A percentile compares a stretch with the other conserved stretches of the same genome.
phyloP scores from a whole-genome alignment of 2,329 filamentous ascomycete genomes.

The Xylariales sp. region DNA sequence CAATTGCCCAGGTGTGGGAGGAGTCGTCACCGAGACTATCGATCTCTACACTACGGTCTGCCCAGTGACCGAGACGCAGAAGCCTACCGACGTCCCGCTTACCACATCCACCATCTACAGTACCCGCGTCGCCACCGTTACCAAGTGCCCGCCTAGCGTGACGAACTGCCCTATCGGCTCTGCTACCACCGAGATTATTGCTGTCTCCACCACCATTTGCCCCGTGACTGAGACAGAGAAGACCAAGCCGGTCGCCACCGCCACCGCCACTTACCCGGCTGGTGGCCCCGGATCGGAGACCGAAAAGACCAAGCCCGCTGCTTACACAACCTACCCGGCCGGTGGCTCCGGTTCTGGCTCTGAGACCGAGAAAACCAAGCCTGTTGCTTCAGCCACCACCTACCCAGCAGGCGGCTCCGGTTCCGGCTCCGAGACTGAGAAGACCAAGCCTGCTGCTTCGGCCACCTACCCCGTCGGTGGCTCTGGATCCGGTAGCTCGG shows the following conservation, averaged over 20 bases:
- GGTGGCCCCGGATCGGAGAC: background rate
- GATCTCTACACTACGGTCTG: slow-evolving; percentile 42
- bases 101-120: too few relatives aligned
- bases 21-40: slow-evolving; percentile 38
- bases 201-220: slow-evolving; percentile 21
- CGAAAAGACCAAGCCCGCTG: background rate
- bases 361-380: slow-evolving; percentile 1
- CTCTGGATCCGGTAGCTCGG: slow-evolving; percentile 41
- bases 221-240: slow-evolving; percentile 15
- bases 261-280: slow-evolving; percentile 15
- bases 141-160: too few relatives aligned
- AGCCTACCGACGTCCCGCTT: too few relatives aligned
- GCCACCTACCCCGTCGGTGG: slow-evolving; percentile 31
- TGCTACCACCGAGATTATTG: too few relatives aligned
- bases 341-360: background rate
- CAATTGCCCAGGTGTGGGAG: slow-evolving; percentile 32
- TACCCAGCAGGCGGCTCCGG: background rate
- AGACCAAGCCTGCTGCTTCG: slow-evolving; percentile 5
- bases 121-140: too few relatives aligned
- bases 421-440: slow-evolving; percentile 8
- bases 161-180: too few relatives aligned
- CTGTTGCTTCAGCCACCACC: background rate
- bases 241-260: too few relatives aligned
- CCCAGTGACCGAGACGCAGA: slow-evolving; percentile 33
- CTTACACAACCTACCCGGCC: background rate